phyloP scores from a whole-genome alignment of 139 green algal genomes.

The Chlamydomonas sp. region DNA sequence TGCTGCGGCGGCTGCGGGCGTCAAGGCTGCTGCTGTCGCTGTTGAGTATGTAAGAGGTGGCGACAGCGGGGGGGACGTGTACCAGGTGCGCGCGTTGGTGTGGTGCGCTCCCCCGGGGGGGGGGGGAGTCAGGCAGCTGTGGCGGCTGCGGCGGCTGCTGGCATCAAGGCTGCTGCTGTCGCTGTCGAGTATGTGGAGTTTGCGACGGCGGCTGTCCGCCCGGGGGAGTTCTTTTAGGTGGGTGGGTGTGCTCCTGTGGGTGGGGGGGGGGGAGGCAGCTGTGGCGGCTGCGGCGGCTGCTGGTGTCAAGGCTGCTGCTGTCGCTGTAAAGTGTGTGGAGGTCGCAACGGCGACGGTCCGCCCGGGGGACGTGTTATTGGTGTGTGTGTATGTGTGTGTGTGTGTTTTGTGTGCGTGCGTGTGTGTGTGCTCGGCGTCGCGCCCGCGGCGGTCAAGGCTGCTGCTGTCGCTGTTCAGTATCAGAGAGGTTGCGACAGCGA shows the following conservation, averaged over 20 bases:
- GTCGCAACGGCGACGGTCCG: slow-evolving; percentile 37
- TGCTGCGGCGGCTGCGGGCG: not conserved
- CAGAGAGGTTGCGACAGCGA: slow-evolving; percentile 49
- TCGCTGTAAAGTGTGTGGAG: slow-evolving; percentile 30
- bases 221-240: too few relatives aligned
- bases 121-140: not conserved
- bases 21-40: not conserved
- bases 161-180: too few relatives aligned
- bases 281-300: not conserved
- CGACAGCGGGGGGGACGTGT: slow-evolving; percentile 37
- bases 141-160: too few relatives aligned
- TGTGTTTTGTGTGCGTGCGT: slow-evolving; percentile 1
- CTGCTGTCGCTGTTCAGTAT: too few relatives aligned
- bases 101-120: too few relatives aligned
- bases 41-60: slow-evolving; percentile 45
- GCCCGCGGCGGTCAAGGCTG: not conserved
- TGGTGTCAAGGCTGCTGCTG: not conserved
- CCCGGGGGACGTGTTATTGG: too few relatives aligned
- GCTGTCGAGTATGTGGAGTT: too few relatives aligned
- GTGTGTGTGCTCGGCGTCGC: slow-evolving; percentile 7
- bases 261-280: not conserved
- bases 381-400: too few relatives aligned
- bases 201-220: too few relatives aligned
- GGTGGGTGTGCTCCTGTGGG: slow-evolving; percentile 1
- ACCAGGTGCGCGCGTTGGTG: too few relatives aligned